Evolutionary conservation across 768 basidiomycete genomes (phyloP).

Genomic region (Tylopilus intermedius): DNA sequence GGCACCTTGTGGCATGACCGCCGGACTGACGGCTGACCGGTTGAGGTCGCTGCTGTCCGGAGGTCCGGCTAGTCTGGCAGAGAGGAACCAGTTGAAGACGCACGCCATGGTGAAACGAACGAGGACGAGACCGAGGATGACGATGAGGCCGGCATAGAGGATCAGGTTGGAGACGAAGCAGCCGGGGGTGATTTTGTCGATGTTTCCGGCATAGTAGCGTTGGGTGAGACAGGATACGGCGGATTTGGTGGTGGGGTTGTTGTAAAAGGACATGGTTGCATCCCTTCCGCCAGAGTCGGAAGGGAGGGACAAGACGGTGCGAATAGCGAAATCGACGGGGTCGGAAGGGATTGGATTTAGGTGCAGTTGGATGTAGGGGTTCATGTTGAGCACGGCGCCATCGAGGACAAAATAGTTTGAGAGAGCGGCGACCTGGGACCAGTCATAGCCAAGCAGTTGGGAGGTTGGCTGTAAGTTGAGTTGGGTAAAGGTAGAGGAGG

Average conservation of each 20-base stretch:
- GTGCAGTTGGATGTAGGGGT: constrained; percentile 76
- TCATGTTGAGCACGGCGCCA: constrained; percentile 90
- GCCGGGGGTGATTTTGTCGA: constrained; percentile 94
- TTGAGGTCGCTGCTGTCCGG: constrained; percentile 69
- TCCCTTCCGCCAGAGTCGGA: constrained; percentile 69
- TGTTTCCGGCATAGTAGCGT: constrained; percentile 89
- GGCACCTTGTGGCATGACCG: constrained; percentile 94
- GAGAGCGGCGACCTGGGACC: constrained; percentile 77
- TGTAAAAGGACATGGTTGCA: constrained; percentile 82
- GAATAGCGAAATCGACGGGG: constrained; percentile 76
- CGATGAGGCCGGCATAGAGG: constrained; percentile 83
- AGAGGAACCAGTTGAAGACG: constrained; percentile 95
- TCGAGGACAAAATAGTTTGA: constrained; percentile 83
- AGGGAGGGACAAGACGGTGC: constrained; percentile 54
- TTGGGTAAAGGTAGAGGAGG: constrained; percentile 49
- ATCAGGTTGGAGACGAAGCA: constrained; percentile 89
- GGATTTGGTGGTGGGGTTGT: constrained; percentile 54
- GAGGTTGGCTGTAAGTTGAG: constrained; percentile 64
- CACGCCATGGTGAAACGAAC: constrained; percentile 95
- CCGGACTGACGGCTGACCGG: constrained; percentile 84
- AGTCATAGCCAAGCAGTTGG: constrained; percentile 79
- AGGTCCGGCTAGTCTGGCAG: constrained; percentile 71
- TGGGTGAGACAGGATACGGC: constrained; percentile 77
- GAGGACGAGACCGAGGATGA: constrained; percentile 87
- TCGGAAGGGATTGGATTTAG: constrained; percentile 65